Conservation (phyloP, 164 flowering plant species). For the Magnolia changhungtana region DNA sequence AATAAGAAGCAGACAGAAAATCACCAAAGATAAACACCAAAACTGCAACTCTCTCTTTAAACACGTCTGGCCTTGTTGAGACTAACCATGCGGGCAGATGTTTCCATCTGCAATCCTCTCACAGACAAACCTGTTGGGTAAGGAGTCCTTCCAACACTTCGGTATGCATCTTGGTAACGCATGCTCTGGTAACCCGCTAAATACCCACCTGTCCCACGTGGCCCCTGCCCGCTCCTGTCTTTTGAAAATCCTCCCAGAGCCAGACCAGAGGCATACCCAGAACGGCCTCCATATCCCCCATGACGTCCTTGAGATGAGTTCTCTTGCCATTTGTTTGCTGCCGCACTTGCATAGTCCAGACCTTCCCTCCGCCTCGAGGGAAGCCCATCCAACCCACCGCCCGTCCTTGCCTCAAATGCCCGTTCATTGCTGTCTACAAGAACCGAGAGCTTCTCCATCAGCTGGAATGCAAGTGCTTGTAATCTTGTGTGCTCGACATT, state of each 20-base stretch:
- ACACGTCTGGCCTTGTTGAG: conserved; percentile 56
- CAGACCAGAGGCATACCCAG: conserved; percentile 37
- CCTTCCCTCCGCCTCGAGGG: conserved; percentile 64
- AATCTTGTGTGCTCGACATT: conserved; percentile 67
- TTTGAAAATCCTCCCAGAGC: conserved; percentile 34
- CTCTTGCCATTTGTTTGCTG: conserved; percentile 66
- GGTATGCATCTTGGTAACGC: conserved; percentile 41
- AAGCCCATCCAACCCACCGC: conserved; percentile 72
- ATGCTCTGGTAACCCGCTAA: conserved; percentile 33
- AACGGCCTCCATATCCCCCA: conserved; percentile 43
- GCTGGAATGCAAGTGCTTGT: conserved; percentile 77
- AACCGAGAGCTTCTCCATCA: conserved; percentile 69
- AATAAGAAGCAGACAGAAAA: too few relatives aligned
- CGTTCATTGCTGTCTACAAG: conserved; percentile 88
- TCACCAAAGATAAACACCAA: background rate
- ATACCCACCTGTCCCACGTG: conserved; percentile 39
- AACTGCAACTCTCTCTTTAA: conserved; percentile 11
- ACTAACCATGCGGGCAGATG: conserved; percentile 67
- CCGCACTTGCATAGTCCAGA: conserved; percentile 59
- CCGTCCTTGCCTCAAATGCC: conserved; percentile 69
- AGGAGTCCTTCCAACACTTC: conserved; percentile 37
- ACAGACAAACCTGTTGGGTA: conserved; percentile 35
- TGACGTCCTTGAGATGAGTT: conserved; percentile 55
- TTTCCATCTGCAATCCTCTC: conserved; percentile 53
- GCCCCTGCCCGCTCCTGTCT: conserved; percentile 38